Evolutionary conservation across 2,329 filamentous ascomycete species (phyloP).

Genomic region (Grosmannia penicillata): DNA sequence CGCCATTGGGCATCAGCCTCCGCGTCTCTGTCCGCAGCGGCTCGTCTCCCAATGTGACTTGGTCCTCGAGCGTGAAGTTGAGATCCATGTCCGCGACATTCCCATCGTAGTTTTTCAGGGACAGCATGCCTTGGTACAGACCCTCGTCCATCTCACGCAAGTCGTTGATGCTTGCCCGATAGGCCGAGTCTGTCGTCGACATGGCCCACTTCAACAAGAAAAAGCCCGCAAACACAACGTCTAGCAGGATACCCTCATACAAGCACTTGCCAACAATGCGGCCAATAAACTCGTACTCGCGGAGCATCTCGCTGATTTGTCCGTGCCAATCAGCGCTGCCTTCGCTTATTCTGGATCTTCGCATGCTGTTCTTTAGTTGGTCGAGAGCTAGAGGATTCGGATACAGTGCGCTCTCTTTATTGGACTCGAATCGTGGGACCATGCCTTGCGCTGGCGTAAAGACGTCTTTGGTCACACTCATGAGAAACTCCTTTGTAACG

Average conservation of each 20-base stretch:
- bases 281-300: conserved; percentile 79
- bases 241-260: conserved; percentile 90
- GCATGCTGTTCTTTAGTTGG: conserved; percentile 45
- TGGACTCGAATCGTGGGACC: conserved; percentile 58
- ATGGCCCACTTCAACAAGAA: conserved; percentile 93
- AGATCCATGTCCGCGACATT: conserved; percentile 69
- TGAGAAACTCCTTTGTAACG: conserved; percentile 94
- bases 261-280: conserved; percentile 91
- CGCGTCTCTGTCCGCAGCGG: conserved; percentile 50
- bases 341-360: conserved; percentile 33
- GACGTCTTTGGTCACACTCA: conserved; percentile 71
- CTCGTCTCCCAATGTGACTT: conserved; percentile 29
- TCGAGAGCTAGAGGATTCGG: conserved; percentile 73
- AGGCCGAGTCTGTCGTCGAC: conserved; percentile 44
- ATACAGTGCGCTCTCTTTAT: conserved; percentile 73
- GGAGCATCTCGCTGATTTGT: conserved; percentile 45
- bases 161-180: conserved; percentile 89
- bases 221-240: conserved; percentile 86
- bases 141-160: conserved; percentile 81
- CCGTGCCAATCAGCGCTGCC: conserved; percentile 40
- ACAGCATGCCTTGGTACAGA: conserved; percentile 71
- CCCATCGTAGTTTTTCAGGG: conserved; percentile 73
- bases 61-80: conserved; percentile 81
- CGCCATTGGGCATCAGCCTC: conserved; percentile 63
- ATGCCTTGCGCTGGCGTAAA: conserved; percentile 41